These are phyloP conservation scores for Argentina anserina DNA, from an alignment of 306 rosid genomes.

Conservation along the genomic window DNA sequence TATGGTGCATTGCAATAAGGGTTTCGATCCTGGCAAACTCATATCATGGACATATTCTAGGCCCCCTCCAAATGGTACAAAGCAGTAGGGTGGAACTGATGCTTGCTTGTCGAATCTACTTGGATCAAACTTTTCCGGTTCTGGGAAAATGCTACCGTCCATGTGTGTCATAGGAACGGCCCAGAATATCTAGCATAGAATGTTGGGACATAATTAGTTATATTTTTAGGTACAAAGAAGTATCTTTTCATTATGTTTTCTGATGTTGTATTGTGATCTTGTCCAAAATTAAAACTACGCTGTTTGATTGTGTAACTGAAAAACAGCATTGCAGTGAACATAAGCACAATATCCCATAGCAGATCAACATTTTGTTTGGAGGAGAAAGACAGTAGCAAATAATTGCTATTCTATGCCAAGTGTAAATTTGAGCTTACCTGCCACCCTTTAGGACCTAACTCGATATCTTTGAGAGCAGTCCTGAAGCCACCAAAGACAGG, in stretches of 20 bases:
- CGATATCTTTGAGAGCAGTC: slow-evolving; percentile 47
- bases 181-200: slow-evolving; percentile 61
- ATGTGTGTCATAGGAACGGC: slow-evolving; percentile 59
- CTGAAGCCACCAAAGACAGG: slow-evolving; percentile 63
- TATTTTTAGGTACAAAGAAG: no score
- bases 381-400: not conserved
- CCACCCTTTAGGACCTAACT: slow-evolving; percentile 81
- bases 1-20: slow-evolving; percentile 57
- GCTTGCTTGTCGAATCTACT: slow-evolving; percentile 59
- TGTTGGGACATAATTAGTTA: not conserved
- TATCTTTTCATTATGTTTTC: not conserved
- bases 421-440: slow-evolving; percentile 47
- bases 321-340: not conserved
- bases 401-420: not conserved
- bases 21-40: slow-evolving; percentile 67
- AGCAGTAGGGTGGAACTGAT: slow-evolving; percentile 55
- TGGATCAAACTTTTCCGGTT: slow-evolving; percentile 69
- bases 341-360: not conserved
- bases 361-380: not conserved
- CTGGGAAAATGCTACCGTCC: slow-evolving; percentile 54
- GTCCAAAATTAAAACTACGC: not conserved
- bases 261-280: not conserved
- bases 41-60: slow-evolving; percentile 65
- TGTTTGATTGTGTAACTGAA: not conserved
- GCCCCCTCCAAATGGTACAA: slow-evolving; percentile 69